These are phyloP conservation scores for Melanomma pulvis-pyrius DNA, from an alignment of 495 filamentous ascomycete species.

Conservation along the genomic window DNA sequence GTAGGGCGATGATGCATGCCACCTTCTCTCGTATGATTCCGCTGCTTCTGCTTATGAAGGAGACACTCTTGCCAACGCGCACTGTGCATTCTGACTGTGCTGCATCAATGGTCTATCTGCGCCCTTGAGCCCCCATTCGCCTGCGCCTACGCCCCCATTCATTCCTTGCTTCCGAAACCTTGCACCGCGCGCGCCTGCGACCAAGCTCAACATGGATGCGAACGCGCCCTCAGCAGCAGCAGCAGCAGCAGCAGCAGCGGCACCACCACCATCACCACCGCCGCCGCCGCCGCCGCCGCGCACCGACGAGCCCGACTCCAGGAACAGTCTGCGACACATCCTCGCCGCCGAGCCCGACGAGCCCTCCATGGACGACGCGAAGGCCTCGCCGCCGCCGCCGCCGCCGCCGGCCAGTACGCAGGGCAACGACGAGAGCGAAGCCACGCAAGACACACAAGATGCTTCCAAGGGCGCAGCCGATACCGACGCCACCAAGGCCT, in stretches of 20 bases:
- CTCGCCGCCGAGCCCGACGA: conserved; percentile 41
- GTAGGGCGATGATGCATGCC: not conserved
- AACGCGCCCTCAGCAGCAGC: conserved; percentile 28
- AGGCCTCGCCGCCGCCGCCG: not conserved
- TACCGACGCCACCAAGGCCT: conserved; percentile 46
- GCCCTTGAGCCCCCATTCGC: not conserved
- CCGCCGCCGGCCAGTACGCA: conserved; percentile 25
- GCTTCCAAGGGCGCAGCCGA: conserved; percentile 33
- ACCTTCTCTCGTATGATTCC: not conserved
- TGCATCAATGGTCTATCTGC: not conserved
- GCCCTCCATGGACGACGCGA: conserved; percentile 34
- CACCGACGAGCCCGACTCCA: conserved; percentile 35
- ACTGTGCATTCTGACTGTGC: not conserved
- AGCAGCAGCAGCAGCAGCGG: not conserved
- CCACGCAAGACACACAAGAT: conserved; percentile 42
- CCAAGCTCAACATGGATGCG: conserved; percentile 36
- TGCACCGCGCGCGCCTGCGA: conserved; percentile 19
- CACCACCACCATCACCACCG: not conserved
- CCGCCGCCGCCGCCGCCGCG: conserved; percentile 11
- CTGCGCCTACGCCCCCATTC: not conserved
- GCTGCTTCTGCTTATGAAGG: not conserved
- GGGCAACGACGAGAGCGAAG: conserved; percentile 28
- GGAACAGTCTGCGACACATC: conserved; percentile 40
- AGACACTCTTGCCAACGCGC: not conserved
- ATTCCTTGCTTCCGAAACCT: conserved; percentile 27